Evolutionary conservation across 371 early-diverging fungal genomes (phyloP).

Genomic region (Basidiobolus meristosporus): DNA sequence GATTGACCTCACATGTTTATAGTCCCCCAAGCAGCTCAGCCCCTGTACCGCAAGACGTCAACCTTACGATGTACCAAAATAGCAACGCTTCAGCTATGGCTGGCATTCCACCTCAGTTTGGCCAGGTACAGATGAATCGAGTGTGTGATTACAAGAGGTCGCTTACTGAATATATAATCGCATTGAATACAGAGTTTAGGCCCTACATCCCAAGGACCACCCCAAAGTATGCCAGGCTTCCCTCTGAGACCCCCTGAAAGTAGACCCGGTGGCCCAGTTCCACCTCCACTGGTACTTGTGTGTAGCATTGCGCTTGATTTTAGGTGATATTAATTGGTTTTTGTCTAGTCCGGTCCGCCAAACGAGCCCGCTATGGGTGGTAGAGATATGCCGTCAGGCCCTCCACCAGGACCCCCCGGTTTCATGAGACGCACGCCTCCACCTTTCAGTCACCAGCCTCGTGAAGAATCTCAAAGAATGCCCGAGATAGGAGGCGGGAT

Average conservation of each 20-base stretch:
- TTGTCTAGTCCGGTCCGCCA: too few species aligned
- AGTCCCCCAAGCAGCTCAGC: slow-evolving; percentile 15
- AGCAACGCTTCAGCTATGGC: neutral
- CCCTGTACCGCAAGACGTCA: slow-evolving; percentile 39
- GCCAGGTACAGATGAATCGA: neutral
- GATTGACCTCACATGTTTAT: slow-evolving; percentile 7
- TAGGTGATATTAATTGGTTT: too few species aligned
- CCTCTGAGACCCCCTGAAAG: slow-evolving; percentile 9
- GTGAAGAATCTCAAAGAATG: too few species aligned
- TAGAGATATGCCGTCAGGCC: too few species aligned
- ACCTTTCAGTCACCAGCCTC: too few species aligned
- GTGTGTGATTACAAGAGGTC: neutral
- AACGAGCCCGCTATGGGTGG: too few species aligned
- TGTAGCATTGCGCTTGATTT: too few species aligned
- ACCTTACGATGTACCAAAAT: slow-evolving; percentile 12
- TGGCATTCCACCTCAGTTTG: neutral
- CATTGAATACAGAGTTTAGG: slow-evolving; percentile 8
- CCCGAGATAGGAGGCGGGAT: too few species aligned
- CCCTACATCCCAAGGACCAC: slow-evolving; percentile 10
- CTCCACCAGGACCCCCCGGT: too few species aligned
- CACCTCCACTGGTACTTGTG: too few species aligned
- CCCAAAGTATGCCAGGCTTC: slow-evolving; percentile 13
- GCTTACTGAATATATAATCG: neutral
- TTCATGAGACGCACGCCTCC: too few species aligned
- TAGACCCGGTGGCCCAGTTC: slow-evolving; percentile 1